Evolutionary conservation across 768 basidiomycete species (phyloP), one percentile per base, ranked within the genome.

Genomic region (Serendipita sp.): DNA sequence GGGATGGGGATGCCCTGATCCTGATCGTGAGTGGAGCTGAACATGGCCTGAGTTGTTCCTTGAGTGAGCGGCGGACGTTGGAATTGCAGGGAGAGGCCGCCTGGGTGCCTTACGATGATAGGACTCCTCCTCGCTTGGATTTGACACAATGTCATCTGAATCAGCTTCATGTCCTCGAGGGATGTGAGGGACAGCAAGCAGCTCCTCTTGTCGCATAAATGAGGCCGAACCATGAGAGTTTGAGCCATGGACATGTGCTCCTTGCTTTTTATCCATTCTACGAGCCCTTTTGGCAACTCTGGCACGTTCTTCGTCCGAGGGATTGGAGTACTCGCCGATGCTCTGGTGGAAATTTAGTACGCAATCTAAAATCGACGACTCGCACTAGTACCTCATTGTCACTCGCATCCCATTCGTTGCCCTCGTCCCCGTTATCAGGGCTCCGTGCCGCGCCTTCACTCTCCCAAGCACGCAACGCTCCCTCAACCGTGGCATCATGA

Each of bases 241-340:
- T 20, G 20, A 20, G n/a, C 45, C 45, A 9, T 48, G 5, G 45
- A 58, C 34, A 42, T 28, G 42, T 60, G 33, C 42, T 63, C n/a
- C n/a, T 50, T 81, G 81, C 38, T 80, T 80, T 31, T 63, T 81
- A 71, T 42, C 86, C 82, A 48, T 84, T 81, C 44, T 85, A 81
- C 48, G 81, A 72, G 31, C 87, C 82, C 31, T 78, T 73, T 65
- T 83, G 83, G 22, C 88, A 81, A 2, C 53, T 11, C 53, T 28
- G 9, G 85, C 88, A 30, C 85, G 80, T 69, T 92, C 90, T 72
- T 92, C 90, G 69, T 92, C 90, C 26, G 90, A 92, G 17, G 90
- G 90, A 68, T 92, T 92, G 24, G 90, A 92, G 81, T 81, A 92
- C 74, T 92, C 89, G 28, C 88, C 88, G 56, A 89, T 84, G 67